Evolutionary conservation across 1,284 basidiomycete species (phyloP).

Genomic region (Malassezia obtusa): DNA sequence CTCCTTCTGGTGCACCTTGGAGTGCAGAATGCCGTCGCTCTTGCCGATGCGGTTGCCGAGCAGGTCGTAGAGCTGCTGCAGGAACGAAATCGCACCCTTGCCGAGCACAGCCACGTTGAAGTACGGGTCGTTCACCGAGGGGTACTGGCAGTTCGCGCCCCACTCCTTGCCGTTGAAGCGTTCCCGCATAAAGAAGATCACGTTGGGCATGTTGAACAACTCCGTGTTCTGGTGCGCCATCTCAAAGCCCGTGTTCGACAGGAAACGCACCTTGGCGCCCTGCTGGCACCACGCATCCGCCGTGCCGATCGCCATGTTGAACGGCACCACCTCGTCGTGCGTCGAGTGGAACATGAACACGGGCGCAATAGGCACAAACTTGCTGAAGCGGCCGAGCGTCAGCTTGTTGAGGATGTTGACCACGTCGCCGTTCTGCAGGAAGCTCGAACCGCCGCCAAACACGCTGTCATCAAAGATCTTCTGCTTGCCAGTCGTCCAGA

Average conservation of each 20-base stretch:
- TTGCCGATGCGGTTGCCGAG: conserved; percentile 13
- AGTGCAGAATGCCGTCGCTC: conserved; percentile 2
- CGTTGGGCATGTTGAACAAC: conserved; percentile 7
- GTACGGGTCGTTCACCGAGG: background rate
- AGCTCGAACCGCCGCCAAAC: conserved; percentile 17
- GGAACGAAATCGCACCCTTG: background rate
- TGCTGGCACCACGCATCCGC: conserved; percentile 11
- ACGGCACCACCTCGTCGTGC: conserved; percentile 35
- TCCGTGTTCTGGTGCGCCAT: conserved; percentile 13
- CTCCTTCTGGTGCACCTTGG: conserved; percentile 4
- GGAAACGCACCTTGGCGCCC: conserved; percentile 9
- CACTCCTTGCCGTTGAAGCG: conserved; percentile 10
- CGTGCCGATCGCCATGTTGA: conserved; percentile 17
- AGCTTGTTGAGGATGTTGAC: conserved; percentile 11
- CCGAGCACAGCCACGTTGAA: background rate
- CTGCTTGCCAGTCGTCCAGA: background rate
- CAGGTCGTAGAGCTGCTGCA: conserved; percentile 11
- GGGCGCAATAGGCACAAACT: conserved; percentile 17
- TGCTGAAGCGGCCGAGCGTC: conserved; percentile 6
- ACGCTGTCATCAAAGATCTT: conserved; percentile 20
- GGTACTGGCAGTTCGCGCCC: background rate
- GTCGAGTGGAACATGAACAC: conserved; percentile 35
- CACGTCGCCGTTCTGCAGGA: conserved; percentile 19
- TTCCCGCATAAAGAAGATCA: conserved; percentile 13
- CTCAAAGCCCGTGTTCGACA: conserved; percentile 1